Base-by-base conservation (phyloP, 768 basidiomycete genomes). In the Suillus clintonianus region DNA sequence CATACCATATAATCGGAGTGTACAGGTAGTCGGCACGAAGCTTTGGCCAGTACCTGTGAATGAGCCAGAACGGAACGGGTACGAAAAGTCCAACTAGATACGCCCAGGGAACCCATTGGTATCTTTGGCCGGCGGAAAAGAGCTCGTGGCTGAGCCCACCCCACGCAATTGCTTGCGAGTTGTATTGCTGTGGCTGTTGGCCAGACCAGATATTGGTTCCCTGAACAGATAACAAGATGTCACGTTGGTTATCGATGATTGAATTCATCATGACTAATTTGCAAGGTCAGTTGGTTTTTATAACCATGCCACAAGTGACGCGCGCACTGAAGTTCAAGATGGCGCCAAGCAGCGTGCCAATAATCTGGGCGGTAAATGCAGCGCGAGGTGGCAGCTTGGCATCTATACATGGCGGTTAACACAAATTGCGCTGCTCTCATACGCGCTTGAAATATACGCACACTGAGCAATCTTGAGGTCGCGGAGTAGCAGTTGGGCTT, bases 191-290 rank as follows among this genome's bases (percentile, higher is more conserved):
- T 0, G 79, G 70, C 2, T 76, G 71, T 68, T 86, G 83, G 0
- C 85, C 86, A 64, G 81, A 81, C 87, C 87, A 90, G 48, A 89
- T 79, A 59, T 88, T 87, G 3, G 83, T 87, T 32, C 88, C 87
- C 5, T 73, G 73, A 0, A 85, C 82, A 59, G 77, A 74, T 4
- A 86, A 72, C 2, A 90, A 73, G 36, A 86, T 75, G 34, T 86
- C 82, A 11, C 84, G 82, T 66, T 87, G 86, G 1, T 82, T 73
- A 22, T 68, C 69, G 30, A 78, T 74, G 41, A 79, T 65, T 7
- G 73, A 75, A 71, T 66, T 79, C 86, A 83, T 72, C 85, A 86
- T 89, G 64, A 92, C 86, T 55, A 83, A 85, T 55, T 36, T 8
- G 19, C 27, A 51, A 24, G 37, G 47, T 41, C 36, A 50, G 34